Evolutionary conservation across 1,284 basidiomycete genomes (phyloP).

Genomic region (Malassezia nana): DNA sequence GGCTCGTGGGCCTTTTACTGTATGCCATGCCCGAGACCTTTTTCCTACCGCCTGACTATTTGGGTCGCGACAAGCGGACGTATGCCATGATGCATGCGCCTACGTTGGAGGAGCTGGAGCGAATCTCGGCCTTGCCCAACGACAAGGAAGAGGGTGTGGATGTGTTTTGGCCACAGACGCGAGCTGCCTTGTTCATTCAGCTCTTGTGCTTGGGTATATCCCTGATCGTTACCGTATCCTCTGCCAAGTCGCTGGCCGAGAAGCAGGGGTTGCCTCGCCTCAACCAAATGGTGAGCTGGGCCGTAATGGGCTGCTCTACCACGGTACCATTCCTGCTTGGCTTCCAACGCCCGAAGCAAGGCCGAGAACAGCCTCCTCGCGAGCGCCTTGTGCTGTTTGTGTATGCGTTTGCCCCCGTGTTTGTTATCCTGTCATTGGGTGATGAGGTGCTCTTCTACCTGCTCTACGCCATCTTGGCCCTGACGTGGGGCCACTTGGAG

Average conservation of each 20-base stretch:
- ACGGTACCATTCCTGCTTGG: slow-evolving; percentile 31
- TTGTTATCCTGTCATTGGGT: slow-evolving; percentile 69
- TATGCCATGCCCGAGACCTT: slow-evolving; percentile 10
- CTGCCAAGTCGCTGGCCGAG: slow-evolving; percentile 57
- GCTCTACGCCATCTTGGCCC: slow-evolving; percentile 58
- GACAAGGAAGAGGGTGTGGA: slow-evolving; percentile 9
- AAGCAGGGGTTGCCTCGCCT: slow-evolving; percentile 61
- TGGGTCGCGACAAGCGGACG: background rate
- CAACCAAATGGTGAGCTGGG: slow-evolving; percentile 63
- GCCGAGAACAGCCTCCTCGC: slow-evolving; percentile 23
- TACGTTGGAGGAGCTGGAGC: background rate
- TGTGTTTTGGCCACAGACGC: slow-evolving; percentile 19
- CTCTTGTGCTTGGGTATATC: slow-evolving; percentile 51
- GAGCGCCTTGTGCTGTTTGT: slow-evolving; percentile 44
- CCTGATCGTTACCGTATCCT: slow-evolving; percentile 52
- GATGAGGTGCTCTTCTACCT: slow-evolving; percentile 73
- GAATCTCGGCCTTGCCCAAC: background rate
- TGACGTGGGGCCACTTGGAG: slow-evolving; percentile 65
- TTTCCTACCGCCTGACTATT: slow-evolving; percentile 14
- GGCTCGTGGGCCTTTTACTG: slow-evolving; percentile 13
- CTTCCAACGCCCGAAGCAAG: slow-evolving; percentile 45
- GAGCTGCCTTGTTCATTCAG: slow-evolving; percentile 23
- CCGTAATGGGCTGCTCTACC: slow-evolving; percentile 50
- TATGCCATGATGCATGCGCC: slow-evolving; percentile 6
- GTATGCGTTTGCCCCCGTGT: slow-evolving; percentile 62